Conservation (phyloP, 148 eudicot genomes). For the Rhododendron kiyosumense region DNA sequence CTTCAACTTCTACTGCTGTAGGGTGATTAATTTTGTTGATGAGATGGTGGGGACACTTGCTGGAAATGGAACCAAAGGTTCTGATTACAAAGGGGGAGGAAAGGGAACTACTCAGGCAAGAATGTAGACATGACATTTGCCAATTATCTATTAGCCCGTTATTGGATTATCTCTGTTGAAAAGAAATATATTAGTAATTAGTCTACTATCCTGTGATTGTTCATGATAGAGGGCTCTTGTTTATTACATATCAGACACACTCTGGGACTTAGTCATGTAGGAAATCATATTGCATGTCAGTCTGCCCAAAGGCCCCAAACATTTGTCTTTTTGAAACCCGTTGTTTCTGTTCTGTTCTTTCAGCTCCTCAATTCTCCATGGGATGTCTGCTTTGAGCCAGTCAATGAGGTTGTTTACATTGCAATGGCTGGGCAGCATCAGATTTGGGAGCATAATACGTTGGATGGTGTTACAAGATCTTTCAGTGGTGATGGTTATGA, state of each 20-base stretch:
- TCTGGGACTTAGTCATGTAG: neutral
- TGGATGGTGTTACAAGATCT: constrained; percentile 56
- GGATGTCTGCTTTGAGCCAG: constrained; percentile 89
- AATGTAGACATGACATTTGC: constrained; percentile 5
- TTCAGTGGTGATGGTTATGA: constrained; percentile 97
- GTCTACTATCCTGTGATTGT: neutral
- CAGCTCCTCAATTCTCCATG: constrained; percentile 99
- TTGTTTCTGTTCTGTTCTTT: constrained; percentile 14
- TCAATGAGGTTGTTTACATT: constrained; percentile 63
- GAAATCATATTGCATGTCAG: neutral
- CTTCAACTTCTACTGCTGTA: constrained; percentile 26
- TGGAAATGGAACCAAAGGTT: constrained; percentile 95
- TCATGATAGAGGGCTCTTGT: neutral
- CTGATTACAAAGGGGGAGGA: constrained; percentile 88
- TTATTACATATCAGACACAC: neutral
- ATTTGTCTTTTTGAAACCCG: neutral
- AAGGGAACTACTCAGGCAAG: constrained; percentile 82
- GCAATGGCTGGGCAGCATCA: constrained; percentile 99
- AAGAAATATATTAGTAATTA: neutral
- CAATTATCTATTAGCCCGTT: neutral
- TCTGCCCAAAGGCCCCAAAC: neutral
- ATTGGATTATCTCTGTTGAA: neutral
- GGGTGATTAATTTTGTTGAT: constrained; percentile 89
- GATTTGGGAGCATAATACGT: constrained; percentile 74
- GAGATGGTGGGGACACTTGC: constrained; percentile 86